Evolutionary conservation across 2,329 filamentous ascomycete species (phyloP), one percentile per base, ranked within the genome.

Genomic region (Tolypocladium cylindrosporum): DNA sequence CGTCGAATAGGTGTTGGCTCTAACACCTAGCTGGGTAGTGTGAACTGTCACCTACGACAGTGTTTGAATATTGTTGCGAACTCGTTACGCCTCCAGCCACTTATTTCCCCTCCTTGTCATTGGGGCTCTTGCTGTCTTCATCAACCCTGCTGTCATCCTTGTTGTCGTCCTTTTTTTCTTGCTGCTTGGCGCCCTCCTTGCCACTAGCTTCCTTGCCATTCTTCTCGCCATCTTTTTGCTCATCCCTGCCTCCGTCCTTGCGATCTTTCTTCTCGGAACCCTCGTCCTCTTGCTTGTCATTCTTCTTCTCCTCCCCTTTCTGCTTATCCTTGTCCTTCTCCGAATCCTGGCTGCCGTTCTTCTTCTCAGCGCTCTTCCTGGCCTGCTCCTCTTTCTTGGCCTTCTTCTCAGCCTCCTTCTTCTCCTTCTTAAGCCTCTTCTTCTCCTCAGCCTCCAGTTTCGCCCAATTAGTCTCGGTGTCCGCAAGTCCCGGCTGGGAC

Each of bases 361-460:
- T 64, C 61, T 65, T 63, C 34, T 65, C 63, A 14, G 59, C 61
- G 19, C 67, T 68, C 55, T 72, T 64, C 31, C 65, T 64, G 59
- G 70, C 65, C 60, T 72, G 66, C 57, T 70, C 65, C 40, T 71
- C 59, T 54, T 74, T 67, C 43, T 72, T 66, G 14, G 67, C 64
- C 50, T 75, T 71, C 55, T 70, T 68, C 51, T 72, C 65, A 55
- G 72, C 67, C 60, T 73, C 71, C 57, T 74, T 67, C 68, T 75
- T 72, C 60, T 73, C 67, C 64, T 71, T 73, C 61, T 67, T 72
- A 0, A 69, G 58, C 36, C 67, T 71, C 51, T 70, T 63, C 60
- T 64, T 74, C 61, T 79, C 77, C 56, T 76, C 68, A 4, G 69
- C 63, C 61, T 80, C 77, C 10, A 77, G 61, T 66, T 75, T 74